Base-by-base conservation (phyloP, 2,329 filamentous ascomycete species). In the Exophiala viscosa region DNA sequence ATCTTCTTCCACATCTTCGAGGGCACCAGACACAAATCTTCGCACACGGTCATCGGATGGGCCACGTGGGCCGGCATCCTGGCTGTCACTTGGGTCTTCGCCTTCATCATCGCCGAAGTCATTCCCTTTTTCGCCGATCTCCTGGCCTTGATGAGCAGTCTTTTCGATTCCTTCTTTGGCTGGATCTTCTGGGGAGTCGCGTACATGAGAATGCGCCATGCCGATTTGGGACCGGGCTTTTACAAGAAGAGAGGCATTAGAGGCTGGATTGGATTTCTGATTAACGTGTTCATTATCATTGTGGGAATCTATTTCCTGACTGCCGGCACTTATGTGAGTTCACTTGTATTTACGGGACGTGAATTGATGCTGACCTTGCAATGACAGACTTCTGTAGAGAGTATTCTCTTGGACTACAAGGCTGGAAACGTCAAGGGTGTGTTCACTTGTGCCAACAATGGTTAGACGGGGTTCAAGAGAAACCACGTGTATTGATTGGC, bases 51-150 rank as follows among this genome's bases (percentile, higher is more conserved):
- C 4, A 69, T 88, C 13, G 91, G 91, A 11, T 96, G 91, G 91
- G 74, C 73, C 0, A 74, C 82, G 0, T 96, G 91, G 91, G 79
- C 80, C 3, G 82, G 69, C 1, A 95, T 96, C 57, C 74, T 96
- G 31, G 69, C 66, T 1, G 58, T 57, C 1, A 88, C 86, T 3
- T 96, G 91, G 91, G 71, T 92, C n/a, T 62, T 86, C n/a, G 90
- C 90, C 5, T 96, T 95, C 69, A 83, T 96, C 66, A 92, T 96
- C 62, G 88, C 91, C 1, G 88, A 96, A 68, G 85, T 95, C 41
- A 96, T 96, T 64, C 90, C 90, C 0, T 96, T 96, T 78, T 96
- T 96, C 74, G 86, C 84, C 7, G 90, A 90, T 55, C 74, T 80
- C 59, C 70, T 80, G 13, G 73, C 73, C 3, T 71, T 78, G 46